These are phyloP conservation scores for Cucurbitaria berberidis DNA, from an alignment of 2,329 filamentous ascomycete species.

Conservation along the genomic window DNA sequence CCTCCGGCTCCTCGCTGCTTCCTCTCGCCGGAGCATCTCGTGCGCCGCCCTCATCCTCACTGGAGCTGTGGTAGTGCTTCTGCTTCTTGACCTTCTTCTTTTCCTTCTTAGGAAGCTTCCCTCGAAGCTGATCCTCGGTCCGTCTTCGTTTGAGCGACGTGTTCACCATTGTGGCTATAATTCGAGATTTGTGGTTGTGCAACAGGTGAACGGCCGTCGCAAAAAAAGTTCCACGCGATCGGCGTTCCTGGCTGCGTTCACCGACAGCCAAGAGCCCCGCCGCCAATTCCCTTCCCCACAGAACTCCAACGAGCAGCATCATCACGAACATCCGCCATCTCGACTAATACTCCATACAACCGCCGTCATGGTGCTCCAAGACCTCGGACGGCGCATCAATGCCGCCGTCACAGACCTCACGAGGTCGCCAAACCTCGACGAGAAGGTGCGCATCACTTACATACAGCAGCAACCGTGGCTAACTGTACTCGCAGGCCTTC, in stretches of 20 bases:
- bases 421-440: conserved; percentile 88
- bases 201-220: conserved; percentile 5
- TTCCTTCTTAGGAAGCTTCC: conserved; percentile 58
- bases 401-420: conserved; percentile 93
- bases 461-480: conserved; percentile 35
- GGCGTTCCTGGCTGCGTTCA: conserved; percentile 26
- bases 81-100: conserved; percentile 69
- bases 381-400: conserved; percentile 98
- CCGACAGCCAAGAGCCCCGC: conserved; percentile 34
- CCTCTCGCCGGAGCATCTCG: conserved; percentile 36
- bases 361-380: conserved; percentile 88
- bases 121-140: conserved; percentile 64
- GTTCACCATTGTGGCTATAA: conserved; percentile 43
- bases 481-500: conserved; percentile 74
- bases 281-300: conserved; percentile 26
- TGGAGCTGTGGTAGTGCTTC: conserved; percentile 68
- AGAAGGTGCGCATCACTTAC: conserved; percentile 69
- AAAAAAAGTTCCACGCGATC: conserved; percentile 34
- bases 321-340: conserved; percentile 14
- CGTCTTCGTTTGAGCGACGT: conserved; percentile 62
- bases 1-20: conserved; percentile 18
- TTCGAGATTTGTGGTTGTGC: conserved; percentile 7
- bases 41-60: conserved; percentile 56
- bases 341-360: conserved; percentile 17
- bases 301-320: conserved; percentile 24